Percentiles rank a stretch among this genome's conserved stretches.
These are phyloP conservation scores for Pontederia paniculata DNA, from an alignment of 176 grass and related monocot genomes.

Conservation along the genomic window DNA sequence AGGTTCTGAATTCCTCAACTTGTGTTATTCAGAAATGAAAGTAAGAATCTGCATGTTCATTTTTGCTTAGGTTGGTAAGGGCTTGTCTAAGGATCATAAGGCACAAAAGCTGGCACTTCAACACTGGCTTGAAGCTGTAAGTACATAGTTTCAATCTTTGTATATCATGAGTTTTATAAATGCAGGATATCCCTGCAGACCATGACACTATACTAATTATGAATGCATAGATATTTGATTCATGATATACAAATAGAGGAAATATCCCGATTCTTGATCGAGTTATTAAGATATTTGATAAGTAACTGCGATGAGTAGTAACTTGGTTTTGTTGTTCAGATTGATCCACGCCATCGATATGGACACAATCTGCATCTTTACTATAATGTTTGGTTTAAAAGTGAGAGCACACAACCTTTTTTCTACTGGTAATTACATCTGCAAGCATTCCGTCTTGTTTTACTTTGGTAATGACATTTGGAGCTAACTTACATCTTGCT, in stretches of 20 bases:
- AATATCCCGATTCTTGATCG: too few relatives aligned
- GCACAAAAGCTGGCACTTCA: constrained; percentile 86
- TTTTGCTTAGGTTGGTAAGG: constrained; percentile 70
- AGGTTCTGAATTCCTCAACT: not conserved
- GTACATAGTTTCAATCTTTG: constrained; percentile 17
- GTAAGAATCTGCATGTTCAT: not conserved
- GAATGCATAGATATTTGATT: too few relatives aligned
- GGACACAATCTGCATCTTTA: constrained; percentile 18
- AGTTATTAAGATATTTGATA: not conserved
- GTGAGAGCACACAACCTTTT: constrained; percentile 10
- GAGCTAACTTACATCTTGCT: constrained; percentile 1
- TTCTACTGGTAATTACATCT: constrained; percentile 13
- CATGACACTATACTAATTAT: not conserved
- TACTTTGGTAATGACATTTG: not conserved
- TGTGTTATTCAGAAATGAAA: not conserved
- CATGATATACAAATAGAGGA: not conserved
- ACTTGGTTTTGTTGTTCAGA: constrained; percentile 38
- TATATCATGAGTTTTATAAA: not conserved
- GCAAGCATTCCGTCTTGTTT: not conserved
- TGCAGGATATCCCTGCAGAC: not conserved
- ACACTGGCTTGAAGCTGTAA: constrained; percentile 99
- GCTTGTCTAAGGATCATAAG: constrained; percentile 72
- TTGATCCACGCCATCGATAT: constrained; percentile 96
- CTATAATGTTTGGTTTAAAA: constrained; percentile 11
- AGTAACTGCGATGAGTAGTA: not conserved